Conservation (phyloP, 306 rosid genomes). For the Lagenaria siceraria region DNA sequence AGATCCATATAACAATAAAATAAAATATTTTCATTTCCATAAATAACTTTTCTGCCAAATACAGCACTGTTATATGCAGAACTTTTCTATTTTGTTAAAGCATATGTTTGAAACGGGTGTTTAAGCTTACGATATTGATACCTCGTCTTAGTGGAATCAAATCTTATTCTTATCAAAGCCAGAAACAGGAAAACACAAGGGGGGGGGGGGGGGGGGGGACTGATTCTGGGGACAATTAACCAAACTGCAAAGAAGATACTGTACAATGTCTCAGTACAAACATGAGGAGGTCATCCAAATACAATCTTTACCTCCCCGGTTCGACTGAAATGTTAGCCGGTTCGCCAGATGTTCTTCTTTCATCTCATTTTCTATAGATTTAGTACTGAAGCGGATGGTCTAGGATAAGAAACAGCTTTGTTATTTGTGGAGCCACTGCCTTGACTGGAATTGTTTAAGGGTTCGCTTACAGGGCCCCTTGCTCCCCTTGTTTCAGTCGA, state of each 20-base stretch:
- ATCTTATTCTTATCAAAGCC: not conserved
- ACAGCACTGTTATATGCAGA: not conserved
- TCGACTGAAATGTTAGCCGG: not conserved
- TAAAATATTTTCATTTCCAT: not conserved
- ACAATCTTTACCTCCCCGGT: slow-evolving; percentile 1
- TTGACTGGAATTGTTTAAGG: slow-evolving; percentile 14
- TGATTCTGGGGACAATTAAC: not conserved
- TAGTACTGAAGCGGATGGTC: slow-evolving; percentile 21
- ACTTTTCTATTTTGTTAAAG: not conserved
- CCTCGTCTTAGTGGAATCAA: not conserved
- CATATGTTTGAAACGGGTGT: not conserved
- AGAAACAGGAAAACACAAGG: not conserved
- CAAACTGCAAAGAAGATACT: not conserved
- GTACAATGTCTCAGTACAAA: not conserved
- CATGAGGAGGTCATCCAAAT: not conserved
- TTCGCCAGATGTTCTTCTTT: not conserved
- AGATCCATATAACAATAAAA: not conserved
- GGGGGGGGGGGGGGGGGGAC: not conserved
- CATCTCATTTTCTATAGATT: slow-evolving; percentile 13
- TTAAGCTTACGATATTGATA: not conserved
- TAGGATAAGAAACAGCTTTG: slow-evolving; percentile 15
- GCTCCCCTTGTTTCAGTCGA: slow-evolving; percentile 14
- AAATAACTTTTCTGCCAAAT: not conserved
- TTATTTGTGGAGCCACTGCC: not conserved
- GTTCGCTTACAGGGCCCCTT: slow-evolving; percentile 19